These are phyloP conservation scores for Corynespora cassiicola DNA, from an alignment of 2,329 filamentous ascomycete species.

Conservation along the genomic window DNA sequence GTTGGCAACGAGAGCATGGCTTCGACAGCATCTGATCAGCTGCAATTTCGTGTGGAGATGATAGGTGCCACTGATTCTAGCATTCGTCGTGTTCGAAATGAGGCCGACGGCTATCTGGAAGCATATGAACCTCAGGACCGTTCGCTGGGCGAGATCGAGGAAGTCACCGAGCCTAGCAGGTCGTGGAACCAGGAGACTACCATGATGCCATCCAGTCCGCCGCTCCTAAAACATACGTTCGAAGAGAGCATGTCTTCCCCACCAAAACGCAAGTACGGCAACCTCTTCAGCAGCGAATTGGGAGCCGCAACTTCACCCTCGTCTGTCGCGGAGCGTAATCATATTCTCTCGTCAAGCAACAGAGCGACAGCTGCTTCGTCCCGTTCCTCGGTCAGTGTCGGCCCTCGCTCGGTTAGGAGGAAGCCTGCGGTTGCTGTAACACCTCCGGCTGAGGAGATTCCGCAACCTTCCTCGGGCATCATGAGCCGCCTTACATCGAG, in stretches of 20 bases:
- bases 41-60: constrained; percentile 38
- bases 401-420: no score
- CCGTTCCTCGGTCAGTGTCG: no score
- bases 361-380: no score
- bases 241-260: constrained; percentile 22
- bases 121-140: constrained; percentile 42
- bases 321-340: no score
- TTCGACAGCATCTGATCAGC: constrained; percentile 38
- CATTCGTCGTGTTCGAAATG: constrained; percentile 36
- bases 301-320: not conserved
- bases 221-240: constrained; percentile 22
- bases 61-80: constrained; percentile 31
- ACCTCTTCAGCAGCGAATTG: constrained; percentile 15
- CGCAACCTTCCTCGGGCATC: constrained; percentile 19
- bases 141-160: constrained; percentile 38
- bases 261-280: constrained; percentile 21
- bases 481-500: constrained; percentile 26
- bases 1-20: constrained; percentile 32
- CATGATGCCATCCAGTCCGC: constrained; percentile 28
- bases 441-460: constrained; percentile 7
- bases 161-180: constrained; percentile 42
- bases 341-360: no score
- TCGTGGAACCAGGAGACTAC: constrained; percentile 22
- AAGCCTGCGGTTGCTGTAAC: constrained; percentile 7
- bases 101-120: constrained; percentile 40